Evolutionary conservation across 768 basidiomycete genomes (phyloP).

Genomic region (Lactarius sanguifluus): DNA sequence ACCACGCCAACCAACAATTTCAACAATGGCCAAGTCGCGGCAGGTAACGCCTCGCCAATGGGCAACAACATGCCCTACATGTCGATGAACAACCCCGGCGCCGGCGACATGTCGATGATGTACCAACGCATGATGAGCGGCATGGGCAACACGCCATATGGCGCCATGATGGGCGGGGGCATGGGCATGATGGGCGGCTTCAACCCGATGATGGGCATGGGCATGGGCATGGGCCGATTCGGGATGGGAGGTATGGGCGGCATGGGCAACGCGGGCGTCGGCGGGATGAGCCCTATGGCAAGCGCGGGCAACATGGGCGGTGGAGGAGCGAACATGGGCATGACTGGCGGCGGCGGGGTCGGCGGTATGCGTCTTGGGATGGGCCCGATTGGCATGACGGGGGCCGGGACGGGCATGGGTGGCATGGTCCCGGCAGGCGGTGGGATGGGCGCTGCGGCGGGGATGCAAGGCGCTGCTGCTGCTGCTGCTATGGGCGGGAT

Average conservation of each 20-base stretch:
- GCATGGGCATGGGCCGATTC: slow-evolving; percentile 40
- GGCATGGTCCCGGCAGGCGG: slow-evolving; percentile 36
- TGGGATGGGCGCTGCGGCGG: slow-evolving; percentile 26
- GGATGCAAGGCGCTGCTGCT: not conserved
- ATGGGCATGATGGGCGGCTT: slow-evolving; percentile 33
- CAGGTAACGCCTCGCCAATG: slow-evolving; percentile 32
- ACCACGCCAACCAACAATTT: slow-evolving; percentile 27
- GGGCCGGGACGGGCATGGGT: slow-evolving; percentile 17
- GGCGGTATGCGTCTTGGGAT: slow-evolving; percentile 36
- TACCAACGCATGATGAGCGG: slow-evolving; percentile 96
- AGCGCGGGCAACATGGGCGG: slow-evolving; percentile 37
- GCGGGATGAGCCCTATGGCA: slow-evolving; percentile 44
- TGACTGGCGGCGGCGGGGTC: slow-evolving; percentile 33
- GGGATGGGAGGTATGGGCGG: slow-evolving; percentile 40
- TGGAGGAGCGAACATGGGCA: slow-evolving; percentile 42
- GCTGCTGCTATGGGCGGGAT: slow-evolving; percentile 31
- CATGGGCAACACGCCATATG: slow-evolving; percentile 54
- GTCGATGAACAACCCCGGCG: slow-evolving; percentile 36
- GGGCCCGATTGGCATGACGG: slow-evolving; percentile 31
- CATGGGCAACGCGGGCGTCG: slow-evolving; percentile 57
- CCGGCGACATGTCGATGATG: slow-evolving; percentile 43
- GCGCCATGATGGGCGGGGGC: slow-evolving; percentile 38
- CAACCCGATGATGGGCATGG: slow-evolving; percentile 35
- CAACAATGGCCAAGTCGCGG: slow-evolving; percentile 33
- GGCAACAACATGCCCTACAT: slow-evolving; percentile 41